A percentile compares a stretch with the other conserved stretches of the same genome.
Conservation (phyloP, 2,329 filamentous ascomycete species). For the Xylaria hypoxylon region DNA sequence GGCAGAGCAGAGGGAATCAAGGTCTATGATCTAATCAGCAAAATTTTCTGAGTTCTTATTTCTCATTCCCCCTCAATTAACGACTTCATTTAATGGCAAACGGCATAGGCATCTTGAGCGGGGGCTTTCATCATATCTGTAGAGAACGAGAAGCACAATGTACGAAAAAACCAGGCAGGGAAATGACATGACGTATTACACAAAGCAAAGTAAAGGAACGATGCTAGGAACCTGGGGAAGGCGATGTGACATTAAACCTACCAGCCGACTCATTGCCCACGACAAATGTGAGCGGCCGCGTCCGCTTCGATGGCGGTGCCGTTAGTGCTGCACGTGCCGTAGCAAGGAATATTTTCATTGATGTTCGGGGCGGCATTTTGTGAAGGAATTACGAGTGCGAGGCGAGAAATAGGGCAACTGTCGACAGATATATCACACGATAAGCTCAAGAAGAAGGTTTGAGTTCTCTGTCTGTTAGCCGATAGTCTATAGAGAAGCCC, state of each 20-base stretch:
- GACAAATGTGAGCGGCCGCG: slow-evolving; percentile 68
- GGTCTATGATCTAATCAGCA: slow-evolving; percentile 62
- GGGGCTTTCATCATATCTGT: neutral
- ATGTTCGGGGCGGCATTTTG: slow-evolving; percentile 36
- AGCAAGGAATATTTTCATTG: slow-evolving; percentile 37
- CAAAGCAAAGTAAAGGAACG: neutral
- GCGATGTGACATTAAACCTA: slow-evolving; percentile 46
- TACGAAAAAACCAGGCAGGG: neutral
- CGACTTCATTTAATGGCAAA: neutral
- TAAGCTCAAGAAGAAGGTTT: neutral
- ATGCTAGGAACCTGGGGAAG: neutral
- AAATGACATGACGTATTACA: neutral
- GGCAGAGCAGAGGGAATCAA: slow-evolving; percentile 82
- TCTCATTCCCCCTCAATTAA: neutral
- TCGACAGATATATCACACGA: neutral
- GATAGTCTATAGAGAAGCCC: slow-evolving; percentile 5
- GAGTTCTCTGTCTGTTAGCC: neutral
- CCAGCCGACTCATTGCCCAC: slow-evolving; percentile 77
- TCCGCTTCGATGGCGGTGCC: slow-evolving; percentile 56
- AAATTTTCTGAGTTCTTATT: neutral
- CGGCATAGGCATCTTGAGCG: neutral
- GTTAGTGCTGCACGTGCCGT: slow-evolving; percentile 37
- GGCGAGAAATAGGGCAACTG: neutral
- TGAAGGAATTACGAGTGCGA: neutral
- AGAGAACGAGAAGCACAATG: neutral